Conservation (phyloP, 1,284 basidiomycete species). For the Bjerkandera adusta region DNA sequence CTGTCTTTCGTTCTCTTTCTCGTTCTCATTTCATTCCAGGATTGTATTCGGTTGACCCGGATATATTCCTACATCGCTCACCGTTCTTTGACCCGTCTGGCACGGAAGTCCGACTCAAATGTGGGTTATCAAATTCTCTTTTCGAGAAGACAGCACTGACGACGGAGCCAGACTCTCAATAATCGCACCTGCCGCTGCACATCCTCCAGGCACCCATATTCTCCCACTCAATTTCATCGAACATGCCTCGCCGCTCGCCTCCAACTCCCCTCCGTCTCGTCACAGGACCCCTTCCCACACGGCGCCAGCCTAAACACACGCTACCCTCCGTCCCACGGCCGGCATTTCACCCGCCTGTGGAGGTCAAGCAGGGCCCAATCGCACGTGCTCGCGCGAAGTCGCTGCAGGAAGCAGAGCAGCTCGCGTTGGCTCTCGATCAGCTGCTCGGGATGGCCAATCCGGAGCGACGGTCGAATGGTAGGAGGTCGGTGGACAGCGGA, state of each 20-base stretch:
- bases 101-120: conserved; percentile 7
- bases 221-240: not conserved
- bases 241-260: conserved; percentile 26
- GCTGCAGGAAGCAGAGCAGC: not conserved
- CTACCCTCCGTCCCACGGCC: conserved; percentile 32
- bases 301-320: conserved; percentile 29
- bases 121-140: too few relatives aligned
- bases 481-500: conserved; percentile 15
- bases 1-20: conserved; percentile 4
- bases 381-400: conserved; percentile 21
- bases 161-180: not conserved
- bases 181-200: not conserved
- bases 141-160: conserved; percentile 3
- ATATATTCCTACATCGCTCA: conserved; percentile 6
- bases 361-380: conserved; percentile 16
- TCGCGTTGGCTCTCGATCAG: conserved; percentile 9
- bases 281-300: conserved; percentile 28
- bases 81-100: conserved; percentile 1
- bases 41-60: conserved; percentile 19
- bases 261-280: conserved; percentile 31
- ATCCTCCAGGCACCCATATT: not conserved
- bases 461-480: not conserved
- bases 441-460: conserved; percentile 18
- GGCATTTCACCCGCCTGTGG: conserved; percentile 24
- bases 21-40: conserved; percentile 8